Conservation (phyloP, 139 green algal species). For the Chlorella sp. region DNA sequence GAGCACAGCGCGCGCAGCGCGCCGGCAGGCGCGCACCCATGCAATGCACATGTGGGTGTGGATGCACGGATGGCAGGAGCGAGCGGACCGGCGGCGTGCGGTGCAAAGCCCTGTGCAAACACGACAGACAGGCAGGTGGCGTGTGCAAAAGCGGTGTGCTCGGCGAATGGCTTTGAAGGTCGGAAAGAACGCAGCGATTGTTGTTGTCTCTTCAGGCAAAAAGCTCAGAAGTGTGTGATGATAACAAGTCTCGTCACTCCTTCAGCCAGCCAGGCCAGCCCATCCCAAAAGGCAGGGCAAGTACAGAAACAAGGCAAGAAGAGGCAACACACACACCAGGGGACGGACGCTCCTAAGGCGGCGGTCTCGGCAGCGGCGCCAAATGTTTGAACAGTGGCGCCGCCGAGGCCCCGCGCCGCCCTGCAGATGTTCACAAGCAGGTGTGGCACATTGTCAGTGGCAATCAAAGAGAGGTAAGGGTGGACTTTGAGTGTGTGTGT, state of each 20-base stretch:
- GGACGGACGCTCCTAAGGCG: background rate
- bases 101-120: background rate
- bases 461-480: background rate
- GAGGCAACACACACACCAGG: background rate
- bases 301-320: background rate
- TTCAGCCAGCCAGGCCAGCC: background rate
- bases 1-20: conserved; percentile 7
- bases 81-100: background rate
- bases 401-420: too few species aligned
- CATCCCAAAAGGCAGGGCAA: background rate
- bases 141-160: conserved; percentile 1
- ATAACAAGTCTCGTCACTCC: conserved; percentile 42
- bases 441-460: background rate
- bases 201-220: conserved; percentile 39
- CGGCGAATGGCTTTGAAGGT: conserved; percentile 15
- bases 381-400: too few species aligned
- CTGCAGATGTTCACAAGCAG: background rate
- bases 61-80: background rate
- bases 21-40: background rate
- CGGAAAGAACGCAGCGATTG: conserved; percentile 64
- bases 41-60: too few species aligned
- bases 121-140: background rate
- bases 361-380: too few species aligned
- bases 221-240: conserved; percentile 43
- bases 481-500: too few species aligned